Conservation (phyloP, 805 yeast genomes). For the Wickerhamiella spandovensis region DNA sequence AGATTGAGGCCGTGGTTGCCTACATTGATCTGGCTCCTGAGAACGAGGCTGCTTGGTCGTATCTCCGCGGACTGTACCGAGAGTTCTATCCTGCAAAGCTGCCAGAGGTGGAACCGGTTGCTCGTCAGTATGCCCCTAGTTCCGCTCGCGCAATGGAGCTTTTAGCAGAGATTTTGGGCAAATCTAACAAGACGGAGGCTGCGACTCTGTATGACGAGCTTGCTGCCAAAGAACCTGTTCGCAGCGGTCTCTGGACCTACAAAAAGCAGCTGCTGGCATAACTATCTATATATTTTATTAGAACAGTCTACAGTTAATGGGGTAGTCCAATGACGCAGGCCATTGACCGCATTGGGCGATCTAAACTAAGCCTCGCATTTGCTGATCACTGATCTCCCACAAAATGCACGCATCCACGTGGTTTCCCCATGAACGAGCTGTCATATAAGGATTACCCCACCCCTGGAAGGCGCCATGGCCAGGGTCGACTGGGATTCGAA, state of each 20-base stretch:
- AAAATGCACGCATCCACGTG: neutral
- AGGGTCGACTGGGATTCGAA: too few relatives aligned
- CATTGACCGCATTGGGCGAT: neutral
- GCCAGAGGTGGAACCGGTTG: neutral
- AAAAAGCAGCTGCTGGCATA: slow-evolving; percentile 18
- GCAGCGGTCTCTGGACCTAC: slow-evolving; percentile 31
- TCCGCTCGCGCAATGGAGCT: neutral
- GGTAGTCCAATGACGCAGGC: neutral
- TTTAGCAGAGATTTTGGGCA: neutral
- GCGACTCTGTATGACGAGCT: slow-evolving; percentile 37
- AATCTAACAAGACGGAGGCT: slow-evolving; percentile 26
- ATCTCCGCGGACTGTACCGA: slow-evolving; percentile 46
- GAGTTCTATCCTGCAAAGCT: slow-evolving; percentile 20
- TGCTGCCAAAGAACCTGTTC: slow-evolving; percentile 45
- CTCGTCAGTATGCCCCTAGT: neutral
- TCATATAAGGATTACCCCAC: too few relatives aligned
- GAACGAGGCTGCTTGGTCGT: slow-evolving; percentile 80
- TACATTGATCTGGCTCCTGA: slow-evolving; percentile 54
- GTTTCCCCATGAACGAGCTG: neutral
- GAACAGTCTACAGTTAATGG: too few relatives aligned
- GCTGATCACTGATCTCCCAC: neutral
- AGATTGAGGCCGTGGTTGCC: slow-evolving; percentile 38
- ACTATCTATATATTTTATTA: neutral
- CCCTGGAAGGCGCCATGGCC: too few relatives aligned
- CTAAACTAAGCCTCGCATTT: neutral